These are phyloP conservation scores for Fomitopsis palustris DNA, from an alignment of 1,284 basidiomycete genomes.

Conservation along the genomic window DNA sequence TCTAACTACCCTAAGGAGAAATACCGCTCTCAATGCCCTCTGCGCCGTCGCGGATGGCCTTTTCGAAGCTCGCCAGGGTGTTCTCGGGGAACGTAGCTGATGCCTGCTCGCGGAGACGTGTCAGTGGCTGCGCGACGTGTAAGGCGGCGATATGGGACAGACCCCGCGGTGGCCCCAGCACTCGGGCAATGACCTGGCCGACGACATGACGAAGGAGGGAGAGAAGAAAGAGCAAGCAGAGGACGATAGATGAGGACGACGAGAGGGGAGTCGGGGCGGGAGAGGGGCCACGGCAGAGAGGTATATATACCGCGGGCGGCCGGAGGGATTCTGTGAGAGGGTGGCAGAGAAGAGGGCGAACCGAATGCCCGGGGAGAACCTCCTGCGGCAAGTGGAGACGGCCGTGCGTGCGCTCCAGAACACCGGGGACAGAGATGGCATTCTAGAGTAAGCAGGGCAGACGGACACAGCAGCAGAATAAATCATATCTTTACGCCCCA, in stretches of 20 bases:
- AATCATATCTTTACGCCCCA: neutral
- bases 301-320: neutral
- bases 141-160: slow-evolving; percentile 32
- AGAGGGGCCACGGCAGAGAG: neutral
- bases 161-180: slow-evolving; percentile 97
- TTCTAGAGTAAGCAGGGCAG: neutral
- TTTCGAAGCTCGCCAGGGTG: slow-evolving; percentile 89
- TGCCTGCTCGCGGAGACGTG: slow-evolving; percentile 48
- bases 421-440: neutral
- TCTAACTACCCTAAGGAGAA: slow-evolving; percentile 33
- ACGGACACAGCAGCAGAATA: neutral
- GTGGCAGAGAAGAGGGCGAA: neutral
- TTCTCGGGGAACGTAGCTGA: slow-evolving; percentile 89
- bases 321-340: neutral
- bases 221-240: slow-evolving; percentile 1
- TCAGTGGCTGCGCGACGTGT: slow-evolving; percentile 8
- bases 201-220: slow-evolving; percentile 11
- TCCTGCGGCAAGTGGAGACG: neutral
- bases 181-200: slow-evolving; percentile 38
- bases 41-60: slow-evolving; percentile 89
- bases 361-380: neutral
- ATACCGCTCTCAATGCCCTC: slow-evolving; percentile 94
- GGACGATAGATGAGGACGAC: neutral
- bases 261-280: slow-evolving; percentile 2
- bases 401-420: neutral